Percentiles rank a stretch among this genome's conserved stretches.
These are phyloP conservation scores for Acanthamoeba lenticulata DNA, from an alignment of 208 protist genomes.

Conservation along the genomic window DNA sequence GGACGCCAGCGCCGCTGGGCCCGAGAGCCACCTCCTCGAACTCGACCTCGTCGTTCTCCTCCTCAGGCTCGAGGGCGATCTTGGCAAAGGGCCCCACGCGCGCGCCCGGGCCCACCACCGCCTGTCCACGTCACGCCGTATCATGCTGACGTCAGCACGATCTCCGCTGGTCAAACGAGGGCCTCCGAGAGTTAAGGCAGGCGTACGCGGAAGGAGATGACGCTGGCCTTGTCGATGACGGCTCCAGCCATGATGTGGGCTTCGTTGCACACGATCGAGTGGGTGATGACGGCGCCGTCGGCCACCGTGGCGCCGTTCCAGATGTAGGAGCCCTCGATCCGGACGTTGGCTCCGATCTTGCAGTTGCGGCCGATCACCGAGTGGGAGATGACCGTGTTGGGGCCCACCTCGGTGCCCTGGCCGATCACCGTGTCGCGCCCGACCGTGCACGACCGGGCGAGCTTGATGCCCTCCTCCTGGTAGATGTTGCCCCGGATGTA, in stretches of 20 bases:
- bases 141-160: too few relatives aligned
- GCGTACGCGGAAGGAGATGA: conserved; percentile 25
- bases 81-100: background rate
- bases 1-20: background rate
- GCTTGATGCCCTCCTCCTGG: conserved; percentile 75
- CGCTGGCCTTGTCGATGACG: background rate
- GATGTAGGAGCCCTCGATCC: conserved; percentile 75
- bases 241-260: background rate
- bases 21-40: background rate
- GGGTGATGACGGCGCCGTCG: conserved; percentile 61
- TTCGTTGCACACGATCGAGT: conserved; percentile 68
- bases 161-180: background rate
- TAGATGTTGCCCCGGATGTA: conserved; percentile 81
- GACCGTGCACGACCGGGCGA: conserved; percentile 65
- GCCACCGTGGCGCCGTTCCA: conserved; percentile 77
- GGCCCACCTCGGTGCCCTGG: conserved; percentile 38
- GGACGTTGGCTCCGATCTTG: conserved; percentile 78
- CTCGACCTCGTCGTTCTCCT: conserved; percentile 13
- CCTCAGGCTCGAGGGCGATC: background rate
- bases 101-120: background rate
- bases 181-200: background rate
- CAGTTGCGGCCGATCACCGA: conserved; percentile 82
- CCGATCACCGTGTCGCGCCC: background rate
- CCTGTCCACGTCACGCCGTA: background rate
- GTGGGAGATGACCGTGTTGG: conserved; percentile 63